Conservation (phyloP, 2,329 filamentous ascomycete genomes). For the Phialophora tarda region DNA sequence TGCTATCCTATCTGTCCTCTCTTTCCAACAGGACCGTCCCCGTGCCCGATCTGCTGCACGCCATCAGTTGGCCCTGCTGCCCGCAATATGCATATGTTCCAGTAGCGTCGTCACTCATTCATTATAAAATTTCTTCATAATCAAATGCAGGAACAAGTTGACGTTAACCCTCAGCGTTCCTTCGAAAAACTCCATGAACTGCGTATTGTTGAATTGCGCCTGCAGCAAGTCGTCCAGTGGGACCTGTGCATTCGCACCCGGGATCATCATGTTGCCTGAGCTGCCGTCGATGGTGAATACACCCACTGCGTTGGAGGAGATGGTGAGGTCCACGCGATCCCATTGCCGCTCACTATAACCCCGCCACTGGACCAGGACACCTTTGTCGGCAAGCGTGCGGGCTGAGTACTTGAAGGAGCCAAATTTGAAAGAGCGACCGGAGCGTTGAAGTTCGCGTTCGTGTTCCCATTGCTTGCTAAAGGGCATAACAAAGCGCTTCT, state of each 20-base stretch:
- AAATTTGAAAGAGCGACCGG: conserved; percentile 93
- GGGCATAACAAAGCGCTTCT: conserved; percentile 90
- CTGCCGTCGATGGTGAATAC: conserved; percentile 92
- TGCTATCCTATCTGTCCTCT: neutral
- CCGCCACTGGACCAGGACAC: conserved; percentile 89
- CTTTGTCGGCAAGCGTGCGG: conserved; percentile 86
- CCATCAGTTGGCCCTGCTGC: neutral
- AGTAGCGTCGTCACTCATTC: conserved; percentile 43
- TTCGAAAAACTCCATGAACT: conserved; percentile 95
- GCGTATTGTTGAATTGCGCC: conserved; percentile 95
- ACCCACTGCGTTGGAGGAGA: conserved; percentile 91
- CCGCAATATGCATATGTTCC: conserved; percentile 12
- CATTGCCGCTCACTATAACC: conserved; percentile 82
- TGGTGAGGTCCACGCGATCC: conserved; percentile 91
- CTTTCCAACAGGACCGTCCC: neutral
- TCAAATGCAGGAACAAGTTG: conserved; percentile 91
- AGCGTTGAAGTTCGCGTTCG: conserved; percentile 90
- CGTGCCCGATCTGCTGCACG: neutral
- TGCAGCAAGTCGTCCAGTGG: conserved; percentile 92
- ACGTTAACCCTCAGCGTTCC: conserved; percentile 86
- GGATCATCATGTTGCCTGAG: conserved; percentile 92
- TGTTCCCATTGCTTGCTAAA: conserved; percentile 99
- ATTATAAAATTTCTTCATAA: conserved; percentile 98
- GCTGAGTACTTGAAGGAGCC: conserved; percentile 97
- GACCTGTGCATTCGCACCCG: conserved; percentile 85